Conservation (phyloP, 2,329 filamentous ascomycete genomes). For the Fusarium nanum region DNA sequence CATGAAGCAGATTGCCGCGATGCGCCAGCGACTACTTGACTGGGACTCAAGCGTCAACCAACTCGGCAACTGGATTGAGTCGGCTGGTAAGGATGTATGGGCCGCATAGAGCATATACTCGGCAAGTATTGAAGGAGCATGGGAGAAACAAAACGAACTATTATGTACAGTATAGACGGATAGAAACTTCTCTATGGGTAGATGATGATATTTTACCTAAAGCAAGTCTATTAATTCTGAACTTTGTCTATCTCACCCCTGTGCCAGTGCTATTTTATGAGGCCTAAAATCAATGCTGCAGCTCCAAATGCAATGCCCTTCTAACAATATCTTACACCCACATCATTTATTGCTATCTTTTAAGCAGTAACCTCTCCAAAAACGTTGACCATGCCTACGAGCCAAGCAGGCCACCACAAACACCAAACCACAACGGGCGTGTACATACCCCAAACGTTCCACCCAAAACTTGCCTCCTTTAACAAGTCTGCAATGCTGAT, state of each 20-base stretch:
- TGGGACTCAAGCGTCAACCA: constrained; percentile 98
- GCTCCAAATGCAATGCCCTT: neutral
- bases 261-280: neutral
- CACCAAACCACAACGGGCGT: constrained; percentile 92
- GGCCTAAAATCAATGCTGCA: neutral
- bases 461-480: constrained; percentile 82
- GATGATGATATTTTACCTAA: constrained; percentile 34
- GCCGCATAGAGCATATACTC: constrained; percentile 68
- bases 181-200: constrained; percentile 43
- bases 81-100: constrained; percentile 94
- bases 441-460: constrained; percentile 90
- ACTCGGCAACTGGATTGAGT: constrained; percentile 96
- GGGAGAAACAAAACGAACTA: constrained; percentile 33
- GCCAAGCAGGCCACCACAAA: constrained; percentile 95
- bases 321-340: neutral
- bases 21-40: constrained; percentile 87
- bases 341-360: neutral
- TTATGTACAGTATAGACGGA: constrained; percentile 49
- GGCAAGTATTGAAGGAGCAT: constrained; percentile 1
- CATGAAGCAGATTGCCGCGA: constrained; percentile 92
- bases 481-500: constrained; percentile 68
- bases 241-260: constrained; percentile 8
- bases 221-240: constrained; percentile 42
- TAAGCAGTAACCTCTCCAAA: constrained; percentile 53
- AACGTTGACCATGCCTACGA: constrained; percentile 70